These are phyloP conservation scores for Ophiostoma sp. DNA, from an alignment of 2,329 filamentous ascomycete genomes.

Conservation along the genomic window DNA sequence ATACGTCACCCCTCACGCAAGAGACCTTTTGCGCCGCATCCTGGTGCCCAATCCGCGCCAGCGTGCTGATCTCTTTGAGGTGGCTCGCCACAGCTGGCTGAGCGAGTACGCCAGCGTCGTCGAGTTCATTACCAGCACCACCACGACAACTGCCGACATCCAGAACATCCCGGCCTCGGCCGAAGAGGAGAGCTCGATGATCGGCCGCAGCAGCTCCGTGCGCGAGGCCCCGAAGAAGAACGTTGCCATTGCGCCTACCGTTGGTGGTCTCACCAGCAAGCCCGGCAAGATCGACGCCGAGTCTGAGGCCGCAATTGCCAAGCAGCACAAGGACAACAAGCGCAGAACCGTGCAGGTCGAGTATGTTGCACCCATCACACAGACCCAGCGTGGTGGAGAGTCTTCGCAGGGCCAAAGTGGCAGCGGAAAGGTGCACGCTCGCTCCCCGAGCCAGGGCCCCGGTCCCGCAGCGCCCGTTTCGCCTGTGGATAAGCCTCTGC, in stretches of 20 bases:
- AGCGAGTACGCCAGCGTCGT: slow-evolving; percentile 97
- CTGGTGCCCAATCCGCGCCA: slow-evolving; percentile 92
- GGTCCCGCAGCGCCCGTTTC: slow-evolving; percentile 40
- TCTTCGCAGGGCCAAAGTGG: slow-evolving; percentile 23
- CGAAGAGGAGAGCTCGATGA: slow-evolving; percentile 52
- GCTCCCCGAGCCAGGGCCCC: slow-evolving; percentile 51
- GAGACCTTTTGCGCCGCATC: slow-evolving; percentile 86
- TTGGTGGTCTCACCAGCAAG: slow-evolving; percentile 65
- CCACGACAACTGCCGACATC: slow-evolving; percentile 79
- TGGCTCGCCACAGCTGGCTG: slow-evolving; percentile 95
- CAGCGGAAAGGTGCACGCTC: slow-evolving; percentile 44
- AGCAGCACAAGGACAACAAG: slow-evolving; percentile 78
- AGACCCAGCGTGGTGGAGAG: slow-evolving; percentile 70
- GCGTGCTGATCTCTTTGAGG: slow-evolving; percentile 92
- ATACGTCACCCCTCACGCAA: slow-evolving; percentile 94
- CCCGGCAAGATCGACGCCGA: slow-evolving; percentile 69
- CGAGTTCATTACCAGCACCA: slow-evolving; percentile 93
- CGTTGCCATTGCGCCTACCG: slow-evolving; percentile 41
- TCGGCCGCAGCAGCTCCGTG: slow-evolving; percentile 87
- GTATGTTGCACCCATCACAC: slow-evolving; percentile 86
- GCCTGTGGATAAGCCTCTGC: slow-evolving; percentile 54
- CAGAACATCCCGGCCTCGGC: slow-evolving; percentile 67
- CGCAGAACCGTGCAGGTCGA: slow-evolving; percentile 94
- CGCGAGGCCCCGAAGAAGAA: slow-evolving; percentile 73
- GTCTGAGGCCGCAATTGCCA: slow-evolving; percentile 49